These are phyloP conservation scores for Nicotiana otophora DNA, from an alignment of 257 asterid genomes.

Conservation along the genomic window DNA sequence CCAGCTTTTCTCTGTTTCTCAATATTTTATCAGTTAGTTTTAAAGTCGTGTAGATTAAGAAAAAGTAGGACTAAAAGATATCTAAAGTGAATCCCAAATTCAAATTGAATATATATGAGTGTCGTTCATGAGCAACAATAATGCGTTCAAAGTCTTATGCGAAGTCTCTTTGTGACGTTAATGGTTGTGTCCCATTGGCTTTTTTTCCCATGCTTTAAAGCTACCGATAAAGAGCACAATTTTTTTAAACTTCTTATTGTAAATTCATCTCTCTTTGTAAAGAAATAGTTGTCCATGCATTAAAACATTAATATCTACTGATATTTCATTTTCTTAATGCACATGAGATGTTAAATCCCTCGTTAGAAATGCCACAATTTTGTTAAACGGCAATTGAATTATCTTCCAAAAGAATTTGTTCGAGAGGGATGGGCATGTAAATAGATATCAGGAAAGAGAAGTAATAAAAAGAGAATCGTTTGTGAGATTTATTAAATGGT, in stretches of 20 bases:
- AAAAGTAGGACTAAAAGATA: background rate
- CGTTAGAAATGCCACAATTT: background rate
- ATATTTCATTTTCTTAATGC: no score
- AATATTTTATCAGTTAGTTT: background rate
- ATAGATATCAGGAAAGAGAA: background rate
- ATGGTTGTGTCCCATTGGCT: background rate
- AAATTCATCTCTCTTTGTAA: no score
- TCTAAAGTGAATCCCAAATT: background rate
- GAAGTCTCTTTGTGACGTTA: background rate
- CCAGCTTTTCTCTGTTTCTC: background rate
- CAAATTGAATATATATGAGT: background rate
- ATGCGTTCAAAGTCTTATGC: background rate
- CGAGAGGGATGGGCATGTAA: background rate
- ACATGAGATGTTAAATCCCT: no score
- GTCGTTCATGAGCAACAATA: background rate
- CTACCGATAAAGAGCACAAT: no score
- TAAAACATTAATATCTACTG: no score
- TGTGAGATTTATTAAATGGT: background rate
- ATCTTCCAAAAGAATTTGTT: background rate
- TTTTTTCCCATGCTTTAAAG: background rate
- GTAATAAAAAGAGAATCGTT: background rate
- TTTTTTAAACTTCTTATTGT: no score
- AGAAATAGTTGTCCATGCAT: no score
- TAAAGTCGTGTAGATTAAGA: background rate
- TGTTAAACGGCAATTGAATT: background rate